Percentiles rank a stretch among this genome's conserved stretches.
These are phyloP conservation scores for Pythium monospermum DNA, from an alignment of 352 stramenopile genomes.

Conservation along the genomic window DNA sequence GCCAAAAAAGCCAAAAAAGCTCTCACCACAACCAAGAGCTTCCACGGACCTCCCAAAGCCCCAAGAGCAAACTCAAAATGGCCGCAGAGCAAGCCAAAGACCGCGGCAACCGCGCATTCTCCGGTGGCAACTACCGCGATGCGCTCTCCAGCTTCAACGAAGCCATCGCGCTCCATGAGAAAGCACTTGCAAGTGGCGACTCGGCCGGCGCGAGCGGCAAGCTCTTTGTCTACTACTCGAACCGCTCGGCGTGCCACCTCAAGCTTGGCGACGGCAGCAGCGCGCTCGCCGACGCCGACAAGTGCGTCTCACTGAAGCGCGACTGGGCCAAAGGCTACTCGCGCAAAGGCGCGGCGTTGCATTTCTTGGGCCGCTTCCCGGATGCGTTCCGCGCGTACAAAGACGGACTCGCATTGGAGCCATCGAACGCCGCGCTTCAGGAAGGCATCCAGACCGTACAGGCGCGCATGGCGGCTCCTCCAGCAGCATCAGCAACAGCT, in stretches of 20 bases:
- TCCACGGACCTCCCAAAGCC: too few relatives aligned
- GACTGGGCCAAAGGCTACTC: slow-evolving; percentile 88
- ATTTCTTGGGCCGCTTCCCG: slow-evolving; percentile 50
- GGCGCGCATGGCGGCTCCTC: slow-evolving; percentile 34
- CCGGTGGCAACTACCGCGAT: slow-evolving; percentile 57
- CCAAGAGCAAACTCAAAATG: too few relatives aligned
- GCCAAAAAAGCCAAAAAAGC: too few relatives aligned
- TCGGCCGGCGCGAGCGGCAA: slow-evolving; percentile 1
- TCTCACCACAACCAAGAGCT: too few relatives aligned
- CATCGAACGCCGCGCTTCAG: slow-evolving; percentile 55
- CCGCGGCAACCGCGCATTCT: slow-evolving; percentile 79
- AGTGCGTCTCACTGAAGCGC: slow-evolving; percentile 68
- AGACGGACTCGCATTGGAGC: slow-evolving; percentile 60
- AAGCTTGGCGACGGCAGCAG: slow-evolving; percentile 63
- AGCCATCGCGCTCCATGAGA: slow-evolving; percentile 58
- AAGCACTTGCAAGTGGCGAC: slow-evolving; percentile 7
- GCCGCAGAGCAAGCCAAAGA: slow-evolving; percentile 85
- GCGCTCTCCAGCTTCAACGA: slow-evolving; percentile 74
- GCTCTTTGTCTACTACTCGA: slow-evolving; percentile 73
- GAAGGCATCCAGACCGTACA: slow-evolving; percentile 67
- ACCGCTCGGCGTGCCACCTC: slow-evolving; percentile 80
- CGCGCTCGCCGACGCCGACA: slow-evolving; percentile 73
- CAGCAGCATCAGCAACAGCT: slow-evolving; percentile 16
- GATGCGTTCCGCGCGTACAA: slow-evolving; percentile 79
- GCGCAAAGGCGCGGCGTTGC: slow-evolving; percentile 73